Base-by-base conservation (phyloP, 805 yeast genomes). In the Monosporozyma solicola region DNA sequence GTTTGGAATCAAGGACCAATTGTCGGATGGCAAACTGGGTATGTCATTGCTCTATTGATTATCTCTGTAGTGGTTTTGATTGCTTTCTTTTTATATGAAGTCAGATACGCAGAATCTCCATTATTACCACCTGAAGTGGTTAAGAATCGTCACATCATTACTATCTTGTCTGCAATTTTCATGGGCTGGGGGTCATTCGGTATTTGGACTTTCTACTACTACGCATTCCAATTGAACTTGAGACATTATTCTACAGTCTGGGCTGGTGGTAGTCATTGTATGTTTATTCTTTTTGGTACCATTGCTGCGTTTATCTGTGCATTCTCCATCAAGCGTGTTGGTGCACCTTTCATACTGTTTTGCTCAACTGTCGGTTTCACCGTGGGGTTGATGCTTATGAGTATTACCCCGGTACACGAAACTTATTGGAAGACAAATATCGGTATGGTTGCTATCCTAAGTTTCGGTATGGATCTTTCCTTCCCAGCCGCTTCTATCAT, bases 121-220 rank as follows among this genome's bases (percentile, higher is more conserved):
- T 63, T 84, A 11, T 60, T 84, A 9, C 90, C 89, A 3, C 61
- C 65, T 15, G 70, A 73, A 1, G 74, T 77, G 0, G 72, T 82
- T 62, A 73, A 72, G 50, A 54, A 66, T 5, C 74, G 77, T 47
- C 61, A 57, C 48, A 73, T 76, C n/a, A 72, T 76, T 0, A 62
- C 81, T 52, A 79, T 83, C 1, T 68, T 86, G 37, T 60, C 67
- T 1, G 73, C 80, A 41, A 69, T 84, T 39, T 73, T 79, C 4
- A 69, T 80, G 10, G 92, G 92, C 0, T 86, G 94, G 94, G 83
- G 87, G 2, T 76, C 86, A 20, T 86, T 86, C 68, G 90, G 92
- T 3, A 73, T 84, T 33, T 84, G 86, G 84, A 72, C 83, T n/a
- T 84, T 73, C 60, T 85, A 83, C 66, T 77, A 77, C 54, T 81